Evolutionary conservation across 2,329 filamentous ascomycete species (phyloP).

Genomic region (Fusarium udum): DNA sequence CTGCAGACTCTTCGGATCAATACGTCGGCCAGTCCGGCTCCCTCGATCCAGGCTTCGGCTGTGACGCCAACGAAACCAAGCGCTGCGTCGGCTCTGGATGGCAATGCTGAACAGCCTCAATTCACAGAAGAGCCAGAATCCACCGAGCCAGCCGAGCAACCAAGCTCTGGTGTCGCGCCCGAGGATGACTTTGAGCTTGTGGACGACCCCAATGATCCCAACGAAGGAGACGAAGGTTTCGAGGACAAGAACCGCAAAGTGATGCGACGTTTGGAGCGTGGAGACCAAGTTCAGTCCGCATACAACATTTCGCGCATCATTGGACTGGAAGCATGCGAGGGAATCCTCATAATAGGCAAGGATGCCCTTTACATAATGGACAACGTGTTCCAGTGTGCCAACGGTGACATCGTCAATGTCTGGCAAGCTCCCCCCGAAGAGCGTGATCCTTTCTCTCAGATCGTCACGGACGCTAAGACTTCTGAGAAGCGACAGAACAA

Average conservation of each 20-base stretch:
- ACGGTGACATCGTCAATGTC: conserved; percentile 96
- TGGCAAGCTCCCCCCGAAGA: conserved; percentile 93
- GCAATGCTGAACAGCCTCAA: conserved; percentile 26
- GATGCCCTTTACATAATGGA: conserved; percentile 94
- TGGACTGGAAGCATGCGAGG: conserved; percentile 92
- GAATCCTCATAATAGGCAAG: conserved; percentile 91
- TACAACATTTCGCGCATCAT: conserved; percentile 96
- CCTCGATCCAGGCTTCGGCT: conserved; percentile 30
- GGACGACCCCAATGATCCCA: conserved; percentile 87
- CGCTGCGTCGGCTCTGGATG: conserved; percentile 36
- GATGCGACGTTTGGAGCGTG: conserved; percentile 89
- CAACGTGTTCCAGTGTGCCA: conserved; percentile 92
- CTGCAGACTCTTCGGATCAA: conserved; percentile 50
- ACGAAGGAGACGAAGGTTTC: conserved; percentile 78
- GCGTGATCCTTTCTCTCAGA: conserved; percentile 92
- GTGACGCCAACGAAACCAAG: conserved; percentile 26
- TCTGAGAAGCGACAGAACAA: conserved; percentile 68
- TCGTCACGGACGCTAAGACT: conserved; percentile 77
- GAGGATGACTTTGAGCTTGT: conserved; percentile 98
- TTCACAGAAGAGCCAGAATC: conserved; percentile 41
- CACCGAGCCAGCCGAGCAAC: conserved; percentile 27
- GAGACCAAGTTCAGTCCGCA: conserved; percentile 91
- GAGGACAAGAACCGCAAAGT: conserved; percentile 99
- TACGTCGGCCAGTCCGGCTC: conserved; percentile 36
- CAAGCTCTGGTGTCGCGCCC: conserved; percentile 47